phyloP scores from a whole-genome alignment of 129 eudicot species.

The Solidago caesia region DNA sequence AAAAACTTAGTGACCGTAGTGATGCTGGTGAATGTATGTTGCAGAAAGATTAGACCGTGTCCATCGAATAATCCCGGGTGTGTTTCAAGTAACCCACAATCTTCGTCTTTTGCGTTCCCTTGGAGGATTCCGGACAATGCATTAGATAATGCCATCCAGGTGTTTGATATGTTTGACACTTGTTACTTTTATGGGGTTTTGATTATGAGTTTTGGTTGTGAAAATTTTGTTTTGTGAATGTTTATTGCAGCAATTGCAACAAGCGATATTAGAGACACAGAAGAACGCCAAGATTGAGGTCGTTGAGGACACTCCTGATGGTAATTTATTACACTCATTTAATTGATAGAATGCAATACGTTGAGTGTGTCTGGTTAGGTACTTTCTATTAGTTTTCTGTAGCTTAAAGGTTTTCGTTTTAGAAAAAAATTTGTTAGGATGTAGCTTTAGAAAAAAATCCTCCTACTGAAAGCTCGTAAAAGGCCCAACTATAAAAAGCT shows the following conservation, averaged over 20 bases:
- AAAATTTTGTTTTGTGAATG: slow-evolving; percentile 10
- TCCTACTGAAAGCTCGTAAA: too few species aligned
- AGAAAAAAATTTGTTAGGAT: too few species aligned
- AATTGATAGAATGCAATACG: not conserved
- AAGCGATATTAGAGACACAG: slow-evolving; percentile 81
- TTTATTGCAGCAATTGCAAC: slow-evolving; percentile 59
- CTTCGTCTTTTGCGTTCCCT: slow-evolving; percentile 75
- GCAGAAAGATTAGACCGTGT: slow-evolving; percentile 84
- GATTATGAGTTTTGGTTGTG: not conserved
- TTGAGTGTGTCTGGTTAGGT: not conserved
- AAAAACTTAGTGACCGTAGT: not conserved
- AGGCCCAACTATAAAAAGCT: too few species aligned
- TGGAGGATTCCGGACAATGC: slow-evolving; percentile 58
- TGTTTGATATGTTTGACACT: slow-evolving; percentile 17
- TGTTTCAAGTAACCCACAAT: slow-evolving; percentile 76
- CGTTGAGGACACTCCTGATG: slow-evolving; percentile 67
- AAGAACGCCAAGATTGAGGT: slow-evolving; percentile 73
- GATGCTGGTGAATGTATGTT: slow-evolving; percentile 4
- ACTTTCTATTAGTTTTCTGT: too few species aligned
- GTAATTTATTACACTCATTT: slow-evolving; percentile 34
- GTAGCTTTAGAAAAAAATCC: too few species aligned
- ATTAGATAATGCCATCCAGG: slow-evolving; percentile 65
- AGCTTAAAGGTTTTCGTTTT: too few species aligned
- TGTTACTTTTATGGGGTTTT: not conserved
- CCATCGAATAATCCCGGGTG: slow-evolving; percentile 90